Evolutionary conservation across 352 stramenopile genomes (phyloP).

Genomic region (Phytophthora sp.): DNA sequence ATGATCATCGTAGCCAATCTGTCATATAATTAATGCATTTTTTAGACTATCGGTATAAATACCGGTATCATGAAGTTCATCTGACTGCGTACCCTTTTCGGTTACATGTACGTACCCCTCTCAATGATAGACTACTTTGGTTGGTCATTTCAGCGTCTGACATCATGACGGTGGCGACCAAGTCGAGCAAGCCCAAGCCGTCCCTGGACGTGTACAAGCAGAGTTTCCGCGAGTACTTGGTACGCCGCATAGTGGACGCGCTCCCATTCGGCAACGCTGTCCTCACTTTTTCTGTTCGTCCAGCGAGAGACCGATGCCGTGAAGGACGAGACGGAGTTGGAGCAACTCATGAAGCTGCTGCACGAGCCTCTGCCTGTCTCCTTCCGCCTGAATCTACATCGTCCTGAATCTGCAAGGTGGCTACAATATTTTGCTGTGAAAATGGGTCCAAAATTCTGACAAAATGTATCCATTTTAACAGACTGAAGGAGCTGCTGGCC

Average conservation of each 20-base stretch:
- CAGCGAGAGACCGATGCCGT: conserved; percentile 73
- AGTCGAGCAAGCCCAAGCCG: conserved; percentile 43
- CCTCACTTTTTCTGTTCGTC: neutral
- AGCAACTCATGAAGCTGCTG: conserved; percentile 72
- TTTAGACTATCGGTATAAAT: no score
- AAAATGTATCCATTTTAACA: conserved; percentile 24
- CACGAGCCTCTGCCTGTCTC: conserved; percentile 81
- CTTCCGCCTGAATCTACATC: conserved; percentile 85
- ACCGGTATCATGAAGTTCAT: no score
- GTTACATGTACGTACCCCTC: no score
- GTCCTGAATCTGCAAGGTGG: conserved; percentile 55
- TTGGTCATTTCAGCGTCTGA: conserved; percentile 23
- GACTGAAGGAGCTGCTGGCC: conserved; percentile 55
- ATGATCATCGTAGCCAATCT: no score
- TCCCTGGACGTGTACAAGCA: conserved; percentile 81
- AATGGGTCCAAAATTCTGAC: neutral
- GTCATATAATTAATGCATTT: no score
- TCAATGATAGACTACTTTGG: no score
- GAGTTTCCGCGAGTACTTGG: conserved; percentile 82
- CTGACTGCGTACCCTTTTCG: conserved; percentile 19
- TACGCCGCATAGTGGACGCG: no score
- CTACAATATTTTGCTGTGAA: neutral
- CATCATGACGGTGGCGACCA: conserved; percentile 20
- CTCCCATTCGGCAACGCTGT: neutral
- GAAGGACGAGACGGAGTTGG: conserved; percentile 52